Conservation (phyloP, 1,284 basidiomycete genomes). For the Apiotrichum akiyoshidainum region DNA sequence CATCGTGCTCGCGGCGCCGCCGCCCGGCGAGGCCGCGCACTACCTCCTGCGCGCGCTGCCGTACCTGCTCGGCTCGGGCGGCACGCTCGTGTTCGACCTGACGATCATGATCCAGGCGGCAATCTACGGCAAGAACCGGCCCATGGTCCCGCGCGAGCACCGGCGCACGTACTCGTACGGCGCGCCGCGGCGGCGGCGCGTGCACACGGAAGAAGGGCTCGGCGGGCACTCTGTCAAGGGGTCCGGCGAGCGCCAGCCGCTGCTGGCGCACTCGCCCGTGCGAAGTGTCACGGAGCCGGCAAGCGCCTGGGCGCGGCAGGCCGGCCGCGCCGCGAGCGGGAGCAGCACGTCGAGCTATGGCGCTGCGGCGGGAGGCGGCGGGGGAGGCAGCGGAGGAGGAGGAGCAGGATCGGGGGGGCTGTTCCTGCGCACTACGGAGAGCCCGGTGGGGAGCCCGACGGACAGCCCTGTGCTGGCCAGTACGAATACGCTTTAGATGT, state of each 20-base stretch:
- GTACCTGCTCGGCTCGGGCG: slow-evolving; percentile 79
- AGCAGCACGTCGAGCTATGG: not conserved
- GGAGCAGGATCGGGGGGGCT: too few species aligned
- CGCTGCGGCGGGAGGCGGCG: not conserved
- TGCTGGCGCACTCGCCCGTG: not conserved
- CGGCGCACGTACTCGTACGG: slow-evolving; percentile 15
- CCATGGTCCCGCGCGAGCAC: slow-evolving; percentile 25
- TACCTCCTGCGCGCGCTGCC: slow-evolving; percentile 49
- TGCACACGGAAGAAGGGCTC: slow-evolving; percentile 1
- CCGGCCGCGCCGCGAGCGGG: not conserved
- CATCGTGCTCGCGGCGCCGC: slow-evolving; percentile 57
- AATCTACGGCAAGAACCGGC: slow-evolving; percentile 54
- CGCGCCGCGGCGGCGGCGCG: not conserved
- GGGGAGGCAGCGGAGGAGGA: too few species aligned
- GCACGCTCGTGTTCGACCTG: slow-evolving; percentile 84
- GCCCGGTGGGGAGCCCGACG: too few species aligned
- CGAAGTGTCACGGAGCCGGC: slow-evolving; percentile 1
- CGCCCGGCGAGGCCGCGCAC: slow-evolving; percentile 29
- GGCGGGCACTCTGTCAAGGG: too few species aligned
- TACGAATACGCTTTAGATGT: not conserved
- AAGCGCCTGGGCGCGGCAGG: not conserved
- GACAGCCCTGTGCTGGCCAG: too few species aligned
- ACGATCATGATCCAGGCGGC: slow-evolving; percentile 69
- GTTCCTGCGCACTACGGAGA: not conserved
- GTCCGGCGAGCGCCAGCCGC: not conserved